A percentile compares a stretch with the other conserved stretches of the same genome.
Evolutionary conservation across 768 basidiomycete genomes (phyloP).

Genomic region (Agaricus sinodeliciosus): DNA sequence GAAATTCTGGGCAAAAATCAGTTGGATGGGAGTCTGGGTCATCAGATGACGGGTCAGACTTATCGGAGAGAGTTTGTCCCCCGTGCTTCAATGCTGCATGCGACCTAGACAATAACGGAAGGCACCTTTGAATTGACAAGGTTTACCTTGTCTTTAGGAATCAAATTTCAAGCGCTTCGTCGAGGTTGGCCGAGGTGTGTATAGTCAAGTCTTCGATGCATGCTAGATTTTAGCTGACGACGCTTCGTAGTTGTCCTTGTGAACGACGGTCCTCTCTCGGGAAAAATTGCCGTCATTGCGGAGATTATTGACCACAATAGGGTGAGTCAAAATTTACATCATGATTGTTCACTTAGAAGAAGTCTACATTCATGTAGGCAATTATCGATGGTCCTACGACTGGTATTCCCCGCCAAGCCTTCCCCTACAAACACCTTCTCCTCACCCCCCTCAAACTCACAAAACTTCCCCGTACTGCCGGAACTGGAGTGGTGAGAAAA

Average conservation of each 20-base stretch:
- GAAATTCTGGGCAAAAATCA: constrained; percentile 1
- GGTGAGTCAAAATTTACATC: constrained; percentile 40
- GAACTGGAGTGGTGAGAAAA: constrained; percentile 78
- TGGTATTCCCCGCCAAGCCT: constrained; percentile 86
- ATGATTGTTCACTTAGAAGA: neutral
- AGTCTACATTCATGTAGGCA: constrained; percentile 45
- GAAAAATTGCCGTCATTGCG: constrained; percentile 90
- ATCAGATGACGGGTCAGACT: constrained; percentile 1
- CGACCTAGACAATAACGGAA: neutral
- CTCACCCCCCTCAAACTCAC: constrained; percentile 83
- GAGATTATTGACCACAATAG: constrained; percentile 99
- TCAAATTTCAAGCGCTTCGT: constrained; percentile 97
- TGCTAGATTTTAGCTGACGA: neutral
- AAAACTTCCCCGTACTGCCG: constrained; percentile 82
- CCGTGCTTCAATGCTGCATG: neutral
- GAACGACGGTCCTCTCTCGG: constrained; percentile 77
- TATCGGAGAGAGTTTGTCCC: neutral
- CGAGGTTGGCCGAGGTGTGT: constrained; percentile 90
- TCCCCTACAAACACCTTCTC: constrained; percentile 87
- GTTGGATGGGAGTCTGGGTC: constrained; percentile 6
- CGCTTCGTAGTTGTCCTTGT: constrained; percentile 77
- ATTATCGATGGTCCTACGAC: constrained; percentile 93
- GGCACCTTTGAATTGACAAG: neutral
- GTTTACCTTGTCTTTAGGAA: constrained; percentile 32
- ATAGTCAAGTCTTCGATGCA: no score